Conservation (phyloP, 495 filamentous ascomycete species). For the Aspergillus nidulans region DNA sequence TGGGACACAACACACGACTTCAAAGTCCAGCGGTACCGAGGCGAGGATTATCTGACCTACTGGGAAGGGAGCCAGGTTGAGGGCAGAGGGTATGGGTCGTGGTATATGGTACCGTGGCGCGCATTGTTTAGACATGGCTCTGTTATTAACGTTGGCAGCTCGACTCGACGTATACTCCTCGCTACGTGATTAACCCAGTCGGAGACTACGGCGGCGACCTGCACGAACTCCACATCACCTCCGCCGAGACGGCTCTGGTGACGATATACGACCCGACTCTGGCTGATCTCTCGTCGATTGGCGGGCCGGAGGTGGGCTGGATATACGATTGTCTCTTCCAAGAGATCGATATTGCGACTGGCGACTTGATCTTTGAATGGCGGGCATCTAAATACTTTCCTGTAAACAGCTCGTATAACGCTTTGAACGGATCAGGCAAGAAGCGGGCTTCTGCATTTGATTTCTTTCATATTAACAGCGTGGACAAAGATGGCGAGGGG, state of each 20-base stretch:
- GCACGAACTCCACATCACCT: constrained; percentile 23
- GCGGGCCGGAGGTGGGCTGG: constrained; percentile 26
- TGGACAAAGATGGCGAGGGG: constrained; percentile 46
- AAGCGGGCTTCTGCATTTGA: constrained; percentile 31
- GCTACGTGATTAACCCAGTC: constrained; percentile 33
- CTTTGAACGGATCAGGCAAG: constrained; percentile 6
- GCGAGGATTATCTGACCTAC: constrained; percentile 46
- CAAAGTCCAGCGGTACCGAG: constrained; percentile 41
- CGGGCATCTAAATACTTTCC: constrained; percentile 26
- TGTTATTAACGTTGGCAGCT: constrained; percentile 22
- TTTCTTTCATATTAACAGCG: constrained; percentile 53
- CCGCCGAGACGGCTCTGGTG: constrained; percentile 19
- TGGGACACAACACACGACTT: constrained; percentile 44
- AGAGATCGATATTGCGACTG: constrained; percentile 32
- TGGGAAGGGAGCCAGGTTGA: constrained; percentile 50
- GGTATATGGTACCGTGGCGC: constrained; percentile 38
- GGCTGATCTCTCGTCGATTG: constrained; percentile 15
- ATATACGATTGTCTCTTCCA: constrained; percentile 34
- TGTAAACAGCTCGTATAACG: constrained; percentile 20
- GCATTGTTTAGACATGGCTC: background rate
- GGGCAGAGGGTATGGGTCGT: constrained; percentile 45
- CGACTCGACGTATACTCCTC: constrained; percentile 39
- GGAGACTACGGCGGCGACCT: constrained; percentile 26
- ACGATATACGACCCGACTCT: constrained; percentile 20
- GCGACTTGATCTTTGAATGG: constrained; percentile 37